These are phyloP conservation scores for Pseudoscleropodium purum DNA, from an alignment of 225 moss, liverwort and hornwort species.

Conservation along the genomic window DNA sequence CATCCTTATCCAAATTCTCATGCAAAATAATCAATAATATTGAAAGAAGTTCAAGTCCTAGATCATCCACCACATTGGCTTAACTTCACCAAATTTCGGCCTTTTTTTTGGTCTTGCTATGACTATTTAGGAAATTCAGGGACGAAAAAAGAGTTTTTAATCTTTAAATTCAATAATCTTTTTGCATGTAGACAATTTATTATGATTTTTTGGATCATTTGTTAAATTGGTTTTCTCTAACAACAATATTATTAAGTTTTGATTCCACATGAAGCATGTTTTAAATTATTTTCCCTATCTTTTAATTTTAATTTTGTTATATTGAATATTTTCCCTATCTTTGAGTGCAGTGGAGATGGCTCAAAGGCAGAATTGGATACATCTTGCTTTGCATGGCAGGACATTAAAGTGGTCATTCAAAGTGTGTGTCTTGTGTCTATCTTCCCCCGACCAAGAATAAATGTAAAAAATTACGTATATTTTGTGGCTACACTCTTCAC, in stretches of 20 bases:
- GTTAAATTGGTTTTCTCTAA: background rate
- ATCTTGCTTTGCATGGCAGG: too few relatives aligned
- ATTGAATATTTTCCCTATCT: rapidly evolving
- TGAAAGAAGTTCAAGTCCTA: too few relatives aligned
- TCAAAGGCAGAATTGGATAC: background rate
- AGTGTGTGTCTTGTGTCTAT: rapidly evolving
- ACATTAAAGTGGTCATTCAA: too few relatives aligned
- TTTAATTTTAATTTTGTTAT: too few relatives aligned
- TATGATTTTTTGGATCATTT: background rate
- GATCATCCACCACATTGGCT: background rate
- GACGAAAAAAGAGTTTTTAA: background rate
- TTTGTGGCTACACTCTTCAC: background rate
- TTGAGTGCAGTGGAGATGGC: background rate
- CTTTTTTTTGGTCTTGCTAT: background rate
- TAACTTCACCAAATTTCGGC: background rate
- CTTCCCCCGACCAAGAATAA: too few relatives aligned
- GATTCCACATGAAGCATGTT: background rate
- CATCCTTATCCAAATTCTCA: too few relatives aligned
- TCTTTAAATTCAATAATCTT: background rate
- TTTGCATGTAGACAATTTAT: background rate
- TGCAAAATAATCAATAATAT: too few relatives aligned
- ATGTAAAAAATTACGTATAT: too few relatives aligned
- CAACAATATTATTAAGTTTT: background rate
- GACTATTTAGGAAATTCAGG: background rate
- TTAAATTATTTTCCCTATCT: background rate